These are phyloP conservation scores for Skeletonema costatum DNA, from an alignment of 108 stramenopile species.

Conservation along the genomic window DNA sequence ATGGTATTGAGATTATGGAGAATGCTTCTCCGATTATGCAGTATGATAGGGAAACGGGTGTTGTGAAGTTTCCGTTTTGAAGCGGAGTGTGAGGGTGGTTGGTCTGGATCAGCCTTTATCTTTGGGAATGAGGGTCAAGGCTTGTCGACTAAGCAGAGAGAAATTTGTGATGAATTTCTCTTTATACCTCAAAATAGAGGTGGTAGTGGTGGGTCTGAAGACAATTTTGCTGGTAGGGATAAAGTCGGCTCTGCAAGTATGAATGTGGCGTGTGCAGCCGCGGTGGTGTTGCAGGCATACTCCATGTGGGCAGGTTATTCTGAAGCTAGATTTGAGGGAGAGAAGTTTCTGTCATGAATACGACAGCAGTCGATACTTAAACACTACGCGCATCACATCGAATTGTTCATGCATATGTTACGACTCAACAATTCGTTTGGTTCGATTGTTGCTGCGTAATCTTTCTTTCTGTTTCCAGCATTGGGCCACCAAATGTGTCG, in stretches of 20 bases:
- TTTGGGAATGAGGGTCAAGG: constrained; percentile 26
- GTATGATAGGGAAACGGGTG: constrained; percentile 13
- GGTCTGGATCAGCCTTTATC: constrained; percentile 16
- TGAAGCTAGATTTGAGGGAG: constrained; percentile 13
- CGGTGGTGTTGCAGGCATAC: constrained; percentile 23
- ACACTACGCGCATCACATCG: too few relatives aligned
- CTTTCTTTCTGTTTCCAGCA: too few relatives aligned
- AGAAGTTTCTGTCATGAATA: constrained; percentile 12
- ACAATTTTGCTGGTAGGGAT: background rate
- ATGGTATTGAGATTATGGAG: constrained; percentile 28
- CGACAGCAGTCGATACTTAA: too few relatives aligned
- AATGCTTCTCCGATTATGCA: constrained; percentile 18
- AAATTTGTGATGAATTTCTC: constrained; percentile 16
- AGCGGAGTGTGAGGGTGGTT: background rate
- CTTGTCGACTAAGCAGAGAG: constrained; percentile 16
- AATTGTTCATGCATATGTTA: too few relatives aligned
- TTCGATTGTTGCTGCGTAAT: too few relatives aligned
- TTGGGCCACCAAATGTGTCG: too few relatives aligned
- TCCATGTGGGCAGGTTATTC: constrained; percentile 19
- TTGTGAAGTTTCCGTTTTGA: constrained; percentile 17
- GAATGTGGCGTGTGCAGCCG: constrained; percentile 28
- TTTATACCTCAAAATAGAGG: constrained; percentile 22
- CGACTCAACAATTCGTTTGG: too few relatives aligned
- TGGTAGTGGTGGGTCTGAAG: background rate
- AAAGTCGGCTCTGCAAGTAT: constrained; percentile 17